A percentile compares a stretch with the other conserved stretches of the same genome.
These are phyloP conservation scores for Aspergillus quadrilineatus DNA, from an alignment of 2,329 filamentous ascomycete genomes.

Conservation along the genomic window DNA sequence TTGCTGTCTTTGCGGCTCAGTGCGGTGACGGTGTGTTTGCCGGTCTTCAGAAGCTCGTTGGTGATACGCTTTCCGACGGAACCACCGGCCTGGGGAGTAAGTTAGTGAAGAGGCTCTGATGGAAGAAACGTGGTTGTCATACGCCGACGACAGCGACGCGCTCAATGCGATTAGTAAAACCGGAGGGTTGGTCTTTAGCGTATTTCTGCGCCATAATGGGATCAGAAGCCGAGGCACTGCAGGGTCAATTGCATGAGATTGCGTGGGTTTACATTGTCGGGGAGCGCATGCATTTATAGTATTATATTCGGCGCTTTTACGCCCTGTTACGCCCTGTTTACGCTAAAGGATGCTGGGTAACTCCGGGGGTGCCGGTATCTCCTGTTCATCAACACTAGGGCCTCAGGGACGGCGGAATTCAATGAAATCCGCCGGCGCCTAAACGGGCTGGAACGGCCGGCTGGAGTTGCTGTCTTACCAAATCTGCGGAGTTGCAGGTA, in stretches of 20 bases:
- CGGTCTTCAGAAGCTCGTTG: conserved; percentile 44
- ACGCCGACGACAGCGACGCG: conserved; percentile 43
- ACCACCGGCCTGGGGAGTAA: conserved; percentile 32
- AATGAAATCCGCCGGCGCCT: neutral
- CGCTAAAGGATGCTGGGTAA: neutral
- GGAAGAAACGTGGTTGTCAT: conserved; percentile 15
- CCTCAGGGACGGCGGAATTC: neutral
- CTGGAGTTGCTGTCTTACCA: no score
- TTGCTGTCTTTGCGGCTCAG: conserved; percentile 49
- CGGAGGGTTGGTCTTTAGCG: conserved; percentile 25
- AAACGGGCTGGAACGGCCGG: neutral
- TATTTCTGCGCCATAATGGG: conserved; percentile 11
- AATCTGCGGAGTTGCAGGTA: neutral
- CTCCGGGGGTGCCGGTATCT: neutral
- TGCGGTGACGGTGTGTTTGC: conserved; percentile 55
- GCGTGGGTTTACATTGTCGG: neutral
- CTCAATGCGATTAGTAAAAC: conserved; percentile 35
- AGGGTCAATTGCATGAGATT: neutral
- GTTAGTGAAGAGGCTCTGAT: neutral
- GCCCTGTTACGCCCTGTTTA: no score
- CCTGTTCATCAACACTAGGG: no score
- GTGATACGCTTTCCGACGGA: conserved; percentile 31
- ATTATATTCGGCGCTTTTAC: no score
- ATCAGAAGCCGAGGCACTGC: neutral
- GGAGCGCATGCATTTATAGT: neutral